Base-by-base conservation (phyloP, 192 early-diverging fungal species). In the Podila epicladia region DNA sequence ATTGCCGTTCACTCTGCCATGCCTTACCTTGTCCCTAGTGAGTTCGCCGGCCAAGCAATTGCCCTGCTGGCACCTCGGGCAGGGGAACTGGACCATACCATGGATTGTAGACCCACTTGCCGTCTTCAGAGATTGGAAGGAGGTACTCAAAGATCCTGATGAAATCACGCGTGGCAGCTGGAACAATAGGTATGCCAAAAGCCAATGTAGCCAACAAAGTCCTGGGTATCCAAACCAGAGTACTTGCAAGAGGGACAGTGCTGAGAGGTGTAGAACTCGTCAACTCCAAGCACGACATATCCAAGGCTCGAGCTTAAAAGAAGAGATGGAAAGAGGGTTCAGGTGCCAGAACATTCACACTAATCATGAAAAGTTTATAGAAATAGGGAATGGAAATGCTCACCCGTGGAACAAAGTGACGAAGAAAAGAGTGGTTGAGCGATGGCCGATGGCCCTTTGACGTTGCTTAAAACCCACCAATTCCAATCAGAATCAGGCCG, bases 191-290 rank as follows among this genome's bases (percentile, higher is more conserved):
- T 32, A 20, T 35, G 61, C 2, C 61, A 19, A 0, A 62, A 32
- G 20, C 61, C 61, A 35, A 62, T 62, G 19, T 62, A 62, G 26
- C 58, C 58, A 22, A 59, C 58, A 59, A 59, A 59, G 58, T 59
- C 58, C 58, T 26, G 13, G 9, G 22, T 29, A 3, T 22, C 22
- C 29, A 29, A 29, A 15, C 58, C 26, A 13, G 19, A 29, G n/a
- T 29, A 29, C 9, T 55, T 19, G 24, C 58, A 59, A 13, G 22
- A 29, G 13, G 58, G 58, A 29, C 58, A 59, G 29, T 29, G 58
- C 22, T 29, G 58, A 24, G 53, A 55, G 53, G 53, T 55, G 19
- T 55, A 55, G 19, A 19, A 59, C 26, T 59, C 58, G 9, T 13
- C 31, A 31, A 62, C 7, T 20, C 61, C 61, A 37, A 62, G 28